Evolutionary conservation across 2,329 filamentous ascomycete species (phyloP), one percentile per base, ranked within the genome.

Genomic region (Cercospora brassicicola): DNA sequence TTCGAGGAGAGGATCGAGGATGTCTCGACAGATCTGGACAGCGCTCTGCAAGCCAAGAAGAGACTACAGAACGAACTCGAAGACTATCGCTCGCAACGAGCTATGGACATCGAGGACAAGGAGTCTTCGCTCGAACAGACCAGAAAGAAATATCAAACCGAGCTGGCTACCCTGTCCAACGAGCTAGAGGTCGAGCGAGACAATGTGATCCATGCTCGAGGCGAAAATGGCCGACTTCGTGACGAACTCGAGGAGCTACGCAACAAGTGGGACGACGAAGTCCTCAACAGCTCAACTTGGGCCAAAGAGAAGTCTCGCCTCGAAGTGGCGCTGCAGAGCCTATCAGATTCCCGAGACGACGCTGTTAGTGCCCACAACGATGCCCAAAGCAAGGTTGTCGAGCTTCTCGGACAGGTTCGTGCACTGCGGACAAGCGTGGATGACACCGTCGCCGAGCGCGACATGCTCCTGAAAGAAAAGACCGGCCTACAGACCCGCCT

Each of bases 191-290:
- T 96, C 69, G 94, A 96, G 74, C 91, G 95, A 39, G 94, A 98
- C 78, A 94, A 96, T 85, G 85, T 91, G 84, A 81, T 97, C 83
- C 86, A 94, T 86, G 87, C 93, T 26, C 85, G 95, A 73, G 88
- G 91, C 39, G 94, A 97, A 80, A 96, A 94, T 71, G 87, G 90
- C 15, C 89, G 93, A 55, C 86, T 99, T 63, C 90, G 94, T n/a
- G 94, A 98, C 78, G 95, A 99, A 80, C 88, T 98, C 26, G 95
- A 99, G 75, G 93, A 97, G 75, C 86, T 98, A 67, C 89, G 95
- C 72, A 93, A 90, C 73, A 98, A 98, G 82, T 98, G 95, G 94
- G 95, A 99, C 76, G 93, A 98, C 75, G 94, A 99, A 81, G 93
- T 98, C 10, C 88, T 98, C 74, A 98, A 98, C 82, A 96, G 93